Conservation (phyloP, 257 asterid genomes). For the Solanum corneliomulleri region DNA sequence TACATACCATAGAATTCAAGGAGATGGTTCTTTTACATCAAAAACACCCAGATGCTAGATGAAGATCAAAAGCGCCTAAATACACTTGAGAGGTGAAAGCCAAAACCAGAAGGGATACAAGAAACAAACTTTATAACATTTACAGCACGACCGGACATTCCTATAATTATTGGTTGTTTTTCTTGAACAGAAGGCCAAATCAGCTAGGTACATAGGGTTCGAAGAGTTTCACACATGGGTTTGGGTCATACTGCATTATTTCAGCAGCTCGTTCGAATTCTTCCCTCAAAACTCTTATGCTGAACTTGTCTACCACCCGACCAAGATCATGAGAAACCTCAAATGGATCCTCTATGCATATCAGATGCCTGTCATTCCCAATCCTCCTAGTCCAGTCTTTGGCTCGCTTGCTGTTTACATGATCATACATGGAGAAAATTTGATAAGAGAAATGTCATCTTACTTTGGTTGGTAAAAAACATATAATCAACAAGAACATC, state of each 20-base stretch:
- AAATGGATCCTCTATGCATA: conserved; percentile 97
- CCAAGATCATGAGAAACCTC: conserved; percentile 91
- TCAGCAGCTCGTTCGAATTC: conserved; percentile 96
- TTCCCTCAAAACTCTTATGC: conserved; percentile 79
- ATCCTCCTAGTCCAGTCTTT: conserved; percentile 96
- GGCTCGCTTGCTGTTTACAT: conserved; percentile 45
- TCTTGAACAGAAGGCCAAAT: background rate
- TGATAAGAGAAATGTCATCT: background rate
- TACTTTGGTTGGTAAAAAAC: background rate
- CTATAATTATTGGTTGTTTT: background rate
- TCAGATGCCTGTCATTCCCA: conserved; percentile 88
- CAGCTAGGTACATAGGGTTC: conserved; percentile 63
- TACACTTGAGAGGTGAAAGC: background rate
- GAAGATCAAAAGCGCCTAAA: background rate
- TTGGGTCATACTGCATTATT: conserved; percentile 56
- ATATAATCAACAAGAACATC: background rate
- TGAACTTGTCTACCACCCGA: conserved; percentile 76
- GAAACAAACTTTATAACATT: background rate
- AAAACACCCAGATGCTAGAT: background rate
- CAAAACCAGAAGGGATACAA: background rate
- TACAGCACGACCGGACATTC: conserved; percentile 7
- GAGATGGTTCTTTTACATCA: background rate
- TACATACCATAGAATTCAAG: background rate
- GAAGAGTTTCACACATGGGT: conserved; percentile 58
- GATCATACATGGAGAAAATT: background rate